These are phyloP conservation scores for Potentilla sterilis DNA, from an alignment of 306 rosid genomes.

Conservation along the genomic window DNA sequence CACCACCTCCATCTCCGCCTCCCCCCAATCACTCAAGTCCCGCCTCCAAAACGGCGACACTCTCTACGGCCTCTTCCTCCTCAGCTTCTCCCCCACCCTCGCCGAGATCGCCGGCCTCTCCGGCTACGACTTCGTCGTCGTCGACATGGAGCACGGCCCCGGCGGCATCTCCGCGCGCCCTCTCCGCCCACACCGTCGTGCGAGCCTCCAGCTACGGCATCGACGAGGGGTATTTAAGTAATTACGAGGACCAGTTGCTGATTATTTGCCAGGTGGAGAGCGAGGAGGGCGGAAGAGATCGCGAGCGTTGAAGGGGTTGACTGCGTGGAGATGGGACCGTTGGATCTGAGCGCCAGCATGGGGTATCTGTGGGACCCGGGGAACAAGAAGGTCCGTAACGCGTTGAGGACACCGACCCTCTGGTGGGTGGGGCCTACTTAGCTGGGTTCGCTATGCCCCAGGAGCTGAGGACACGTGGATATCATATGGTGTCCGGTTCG, in stretches of 20 bases:
- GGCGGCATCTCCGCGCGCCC: constrained; percentile 63
- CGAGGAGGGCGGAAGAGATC: constrained; percentile 37
- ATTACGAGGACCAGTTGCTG: constrained; percentile 60
- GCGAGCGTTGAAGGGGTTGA: constrained; percentile 76
- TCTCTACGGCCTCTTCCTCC: constrained; percentile 76
- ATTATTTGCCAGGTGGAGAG: constrained; percentile 72
- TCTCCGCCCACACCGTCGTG: constrained; percentile 71
- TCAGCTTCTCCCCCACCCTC: constrained; percentile 73
- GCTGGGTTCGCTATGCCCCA: constrained; percentile 51
- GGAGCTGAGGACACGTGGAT: constrained; percentile 59
- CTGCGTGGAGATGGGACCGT: constrained; percentile 80
- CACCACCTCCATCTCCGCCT: neutral
- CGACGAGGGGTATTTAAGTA: constrained; percentile 63
- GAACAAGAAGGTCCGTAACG: constrained; percentile 59
- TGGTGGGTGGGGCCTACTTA: constrained; percentile 44
- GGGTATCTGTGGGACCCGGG: constrained; percentile 78
- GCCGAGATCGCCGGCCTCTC: constrained; percentile 76
- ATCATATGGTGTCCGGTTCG: constrained; percentile 62
- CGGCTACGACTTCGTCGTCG: constrained; percentile 71
- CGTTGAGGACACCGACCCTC: constrained; percentile 36
- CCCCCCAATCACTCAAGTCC: constrained; percentile 45
- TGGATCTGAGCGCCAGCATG: constrained; percentile 80
- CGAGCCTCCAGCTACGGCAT: constrained; percentile 72
- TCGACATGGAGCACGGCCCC: constrained; percentile 88
- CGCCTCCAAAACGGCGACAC: constrained; percentile 69